phyloP scores from a whole-genome alignment of 306 rosid species.

The Neltuma alba region DNA sequence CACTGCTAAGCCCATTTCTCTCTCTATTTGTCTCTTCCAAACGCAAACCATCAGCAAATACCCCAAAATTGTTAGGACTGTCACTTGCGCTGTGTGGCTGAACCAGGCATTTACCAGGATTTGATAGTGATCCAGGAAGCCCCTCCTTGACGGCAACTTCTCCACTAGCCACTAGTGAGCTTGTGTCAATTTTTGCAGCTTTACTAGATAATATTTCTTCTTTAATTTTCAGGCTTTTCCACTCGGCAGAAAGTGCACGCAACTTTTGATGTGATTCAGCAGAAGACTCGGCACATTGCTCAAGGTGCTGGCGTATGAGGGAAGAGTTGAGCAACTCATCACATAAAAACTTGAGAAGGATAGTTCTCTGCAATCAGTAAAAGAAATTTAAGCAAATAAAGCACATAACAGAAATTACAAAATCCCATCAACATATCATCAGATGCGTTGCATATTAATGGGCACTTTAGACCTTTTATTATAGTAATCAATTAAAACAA shows the following conservation, averaged over 20 bases:
- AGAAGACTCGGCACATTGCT: constrained; percentile 81
- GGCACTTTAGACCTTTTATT: background rate
- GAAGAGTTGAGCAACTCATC: constrained; percentile 89
- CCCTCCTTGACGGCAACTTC: constrained; percentile 63
- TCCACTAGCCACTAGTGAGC: constrained; percentile 42
- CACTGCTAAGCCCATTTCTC: constrained; percentile 47
- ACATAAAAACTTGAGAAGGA: constrained; percentile 80
- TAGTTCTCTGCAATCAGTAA: constrained; percentile 73
- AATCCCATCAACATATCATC: constrained; percentile 17
- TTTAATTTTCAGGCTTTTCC: constrained; percentile 82
- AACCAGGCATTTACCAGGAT: constrained; percentile 45
- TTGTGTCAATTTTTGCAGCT: constrained; percentile 66
- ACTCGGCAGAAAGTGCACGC: constrained; percentile 72
- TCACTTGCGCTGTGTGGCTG: constrained; percentile 44
- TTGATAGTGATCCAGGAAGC: constrained; percentile 41
- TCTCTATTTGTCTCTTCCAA: constrained; percentile 54
- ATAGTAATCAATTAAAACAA: constrained; percentile 1
- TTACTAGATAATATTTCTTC: constrained; percentile 78
- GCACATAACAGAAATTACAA: constrained; percentile 16
- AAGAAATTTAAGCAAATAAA: constrained; percentile 29
- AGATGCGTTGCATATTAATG: constrained; percentile 26
- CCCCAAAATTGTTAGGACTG: constrained; percentile 46
- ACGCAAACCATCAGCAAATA: constrained; percentile 48
- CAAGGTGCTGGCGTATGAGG: constrained; percentile 84
- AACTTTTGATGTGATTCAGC: constrained; percentile 85